These are phyloP conservation scores for Theobroma cacao DNA, from an alignment of 345 rosid genomes.

Conservation along the genomic window DNA sequence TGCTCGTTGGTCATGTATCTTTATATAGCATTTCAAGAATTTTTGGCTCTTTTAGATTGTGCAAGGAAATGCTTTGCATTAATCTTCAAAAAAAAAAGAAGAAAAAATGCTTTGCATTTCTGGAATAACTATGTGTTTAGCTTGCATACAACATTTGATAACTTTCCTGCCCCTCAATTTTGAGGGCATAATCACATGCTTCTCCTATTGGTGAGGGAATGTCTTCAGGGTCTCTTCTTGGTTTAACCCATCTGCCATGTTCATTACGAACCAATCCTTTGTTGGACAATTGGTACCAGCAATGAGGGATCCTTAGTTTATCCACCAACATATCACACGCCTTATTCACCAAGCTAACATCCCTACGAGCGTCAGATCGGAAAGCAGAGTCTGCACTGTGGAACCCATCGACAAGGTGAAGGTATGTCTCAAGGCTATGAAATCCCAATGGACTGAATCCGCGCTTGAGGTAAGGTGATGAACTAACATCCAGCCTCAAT, in stretches of 20 bases:
- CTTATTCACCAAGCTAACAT: slow-evolving; percentile 40
- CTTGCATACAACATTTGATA: neutral
- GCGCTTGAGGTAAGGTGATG: slow-evolving; percentile 34
- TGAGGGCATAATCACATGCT: neutral
- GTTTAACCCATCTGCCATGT: slow-evolving; percentile 58
- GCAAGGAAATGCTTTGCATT: neutral
- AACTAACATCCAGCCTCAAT: slow-evolving; percentile 23
- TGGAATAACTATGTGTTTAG: neutral
- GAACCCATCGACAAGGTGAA: slow-evolving; percentile 41
- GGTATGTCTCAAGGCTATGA: slow-evolving; percentile 35
- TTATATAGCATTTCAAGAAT: neutral
- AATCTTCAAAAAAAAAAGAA: neutral
- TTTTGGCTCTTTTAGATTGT: neutral
- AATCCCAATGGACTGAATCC: slow-evolving; percentile 26
- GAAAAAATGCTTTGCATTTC: neutral
- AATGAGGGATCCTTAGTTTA: slow-evolving; percentile 32
- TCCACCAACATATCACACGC: slow-evolving; percentile 37
- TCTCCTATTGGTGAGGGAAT: slow-evolving; percentile 42
- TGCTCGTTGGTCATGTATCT: neutral
- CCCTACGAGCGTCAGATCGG: slow-evolving; percentile 30
- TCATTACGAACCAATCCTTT: slow-evolving; percentile 46
- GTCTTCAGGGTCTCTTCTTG: slow-evolving; percentile 45
- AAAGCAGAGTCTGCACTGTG: slow-evolving; percentile 7
- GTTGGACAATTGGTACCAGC: slow-evolving; percentile 34
- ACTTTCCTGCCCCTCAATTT: neutral